Conservation (phyloP, 768 basidiomycete species). For the Leccinum disarticulatum region DNA sequence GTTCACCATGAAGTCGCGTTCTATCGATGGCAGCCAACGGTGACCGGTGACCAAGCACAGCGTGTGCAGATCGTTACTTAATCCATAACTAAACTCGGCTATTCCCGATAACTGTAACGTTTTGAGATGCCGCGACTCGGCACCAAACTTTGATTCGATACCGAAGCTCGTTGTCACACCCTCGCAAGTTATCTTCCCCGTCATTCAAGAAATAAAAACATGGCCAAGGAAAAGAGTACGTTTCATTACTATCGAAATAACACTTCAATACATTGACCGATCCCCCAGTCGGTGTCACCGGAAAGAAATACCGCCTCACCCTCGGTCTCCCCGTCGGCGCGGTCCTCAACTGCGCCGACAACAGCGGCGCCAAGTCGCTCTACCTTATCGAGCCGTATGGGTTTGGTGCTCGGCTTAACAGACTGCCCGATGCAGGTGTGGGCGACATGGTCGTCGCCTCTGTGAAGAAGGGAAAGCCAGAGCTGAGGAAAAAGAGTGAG, state of each 20-base stretch:
- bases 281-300: constrained; percentile 57
- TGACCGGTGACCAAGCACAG: too few species aligned
- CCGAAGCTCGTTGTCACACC: background rate
- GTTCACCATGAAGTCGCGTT: background rate
- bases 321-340: constrained; percentile 93
- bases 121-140: constrained; percentile 20
- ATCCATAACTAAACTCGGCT: background rate
- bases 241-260: background rate
- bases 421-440: constrained; percentile 93
- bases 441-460: constrained; percentile 96
- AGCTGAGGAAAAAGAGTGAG: constrained; percentile 98
- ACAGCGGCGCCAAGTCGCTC: constrained; percentile 97
- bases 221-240: constrained; percentile 29
- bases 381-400: constrained; percentile 95
- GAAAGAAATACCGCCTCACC: constrained; percentile 96
- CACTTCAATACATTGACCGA: background rate
- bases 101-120: constrained; percentile 18
- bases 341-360: constrained; percentile 97
- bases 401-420: constrained; percentile 94
- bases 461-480: constrained; percentile 99
- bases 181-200: constrained; percentile 1
- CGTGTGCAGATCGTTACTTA: too few species aligned
- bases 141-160: constrained; percentile 23
- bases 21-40: background rate
- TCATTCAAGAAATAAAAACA: constrained; percentile 6